Evolutionary conservation across 306 rosid genomes (phyloP).

Genomic region (Cucurbita argyrosperma): DNA sequence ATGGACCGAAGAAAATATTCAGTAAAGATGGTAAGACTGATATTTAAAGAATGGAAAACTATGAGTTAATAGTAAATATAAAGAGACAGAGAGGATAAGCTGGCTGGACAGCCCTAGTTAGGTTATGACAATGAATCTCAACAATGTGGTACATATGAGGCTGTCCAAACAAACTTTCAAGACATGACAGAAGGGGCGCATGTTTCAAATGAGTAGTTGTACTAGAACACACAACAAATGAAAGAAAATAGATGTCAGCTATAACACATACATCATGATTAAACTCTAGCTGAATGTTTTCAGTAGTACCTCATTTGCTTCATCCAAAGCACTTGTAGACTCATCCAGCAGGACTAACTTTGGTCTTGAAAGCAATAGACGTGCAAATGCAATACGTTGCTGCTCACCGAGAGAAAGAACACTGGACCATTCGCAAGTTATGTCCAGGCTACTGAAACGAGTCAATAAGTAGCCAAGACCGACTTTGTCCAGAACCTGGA

Average conservation of each 20-base stretch:
- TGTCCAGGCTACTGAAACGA: constrained; percentile 59
- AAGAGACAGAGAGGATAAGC: neutral
- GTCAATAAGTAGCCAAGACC: constrained; percentile 64
- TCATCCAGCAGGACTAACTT: constrained; percentile 75
- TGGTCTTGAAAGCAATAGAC: constrained; percentile 73
- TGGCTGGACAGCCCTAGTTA: neutral
- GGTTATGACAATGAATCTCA: neutral
- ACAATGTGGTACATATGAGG: neutral
- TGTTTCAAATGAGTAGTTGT: neutral
- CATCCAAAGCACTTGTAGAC: constrained; percentile 90
- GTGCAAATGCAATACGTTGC: constrained; percentile 94
- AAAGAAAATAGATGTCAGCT: neutral
- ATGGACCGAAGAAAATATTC: neutral
- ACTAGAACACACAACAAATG: neutral
- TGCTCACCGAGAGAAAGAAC: constrained; percentile 97
- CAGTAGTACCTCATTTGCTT: constrained; percentile 70
- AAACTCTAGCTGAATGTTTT: neutral
- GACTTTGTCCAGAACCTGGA: constrained; percentile 62
- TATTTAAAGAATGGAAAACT: neutral
- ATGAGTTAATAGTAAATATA: neutral
- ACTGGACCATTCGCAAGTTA: constrained; percentile 83
- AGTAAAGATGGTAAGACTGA: neutral
- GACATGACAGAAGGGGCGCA: neutral
- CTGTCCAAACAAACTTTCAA: neutral
- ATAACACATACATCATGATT: neutral